Evolutionary conservation across 805 yeast species (phyloP).

Genomic region (Candida insectorum): DNA sequence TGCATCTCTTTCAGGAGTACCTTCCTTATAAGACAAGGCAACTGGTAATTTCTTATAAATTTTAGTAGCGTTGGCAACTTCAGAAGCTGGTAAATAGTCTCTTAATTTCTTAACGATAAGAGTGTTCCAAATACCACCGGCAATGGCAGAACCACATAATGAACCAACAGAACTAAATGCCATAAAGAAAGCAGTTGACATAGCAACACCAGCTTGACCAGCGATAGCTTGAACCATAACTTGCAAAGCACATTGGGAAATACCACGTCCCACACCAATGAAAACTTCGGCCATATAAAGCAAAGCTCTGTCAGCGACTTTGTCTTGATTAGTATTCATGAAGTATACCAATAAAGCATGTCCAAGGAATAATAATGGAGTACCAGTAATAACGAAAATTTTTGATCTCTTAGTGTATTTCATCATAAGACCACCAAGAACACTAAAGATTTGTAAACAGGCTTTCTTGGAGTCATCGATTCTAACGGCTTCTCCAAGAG

Average conservation of each 20-base stretch:
- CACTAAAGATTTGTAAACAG: slow-evolving; percentile 25
- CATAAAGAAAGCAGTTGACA: slow-evolving; percentile 28
- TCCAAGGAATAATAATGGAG: slow-evolving; percentile 27
- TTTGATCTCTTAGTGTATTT: slow-evolving; percentile 34
- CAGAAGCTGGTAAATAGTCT: slow-evolving; percentile 21
- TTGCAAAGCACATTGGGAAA: slow-evolving; percentile 30
- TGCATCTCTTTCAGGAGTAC: slow-evolving; percentile 18
- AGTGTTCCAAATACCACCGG: slow-evolving; percentile 28
- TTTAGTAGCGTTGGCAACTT: slow-evolving; percentile 13
- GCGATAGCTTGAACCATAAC: slow-evolving; percentile 41
- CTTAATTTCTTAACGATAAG: slow-evolving; percentile 24
- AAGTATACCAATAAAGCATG: slow-evolving; percentile 18
- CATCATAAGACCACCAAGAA: slow-evolving; percentile 29
- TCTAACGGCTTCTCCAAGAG: slow-evolving; percentile 30
- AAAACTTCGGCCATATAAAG: slow-evolving; percentile 32
- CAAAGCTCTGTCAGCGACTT: slow-evolving; percentile 16
- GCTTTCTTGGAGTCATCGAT: slow-evolving; percentile 26
- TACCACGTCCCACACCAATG: slow-evolving; percentile 37
- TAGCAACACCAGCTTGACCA: slow-evolving; percentile 17
- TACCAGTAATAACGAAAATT: slow-evolving; percentile 27
- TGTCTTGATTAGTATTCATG: slow-evolving; percentile 11
- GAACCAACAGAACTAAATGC: slow-evolving; percentile 30
- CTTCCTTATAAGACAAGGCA: slow-evolving; percentile 20
- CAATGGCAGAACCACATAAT: slow-evolving; percentile 37
- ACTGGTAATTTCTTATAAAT: slow-evolving; percentile 19